Conservation (phyloP, 202 grass and related monocot genomes). For the Digitaria exilis region DNA sequence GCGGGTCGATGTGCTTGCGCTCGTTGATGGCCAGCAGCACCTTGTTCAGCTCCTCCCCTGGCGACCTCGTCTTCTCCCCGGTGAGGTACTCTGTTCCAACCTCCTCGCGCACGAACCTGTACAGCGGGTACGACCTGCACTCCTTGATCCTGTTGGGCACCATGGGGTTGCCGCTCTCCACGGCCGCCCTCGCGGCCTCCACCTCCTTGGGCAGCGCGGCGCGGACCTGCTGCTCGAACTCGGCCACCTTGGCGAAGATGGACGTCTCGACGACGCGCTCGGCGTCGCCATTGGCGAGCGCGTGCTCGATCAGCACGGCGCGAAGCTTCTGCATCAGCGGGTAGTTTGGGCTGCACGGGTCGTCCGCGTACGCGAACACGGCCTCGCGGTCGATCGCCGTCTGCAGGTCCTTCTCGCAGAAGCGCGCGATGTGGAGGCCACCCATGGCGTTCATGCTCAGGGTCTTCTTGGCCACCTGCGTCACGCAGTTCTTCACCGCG, state of each 20-base stretch:
- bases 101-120: slow-evolving; percentile 77
- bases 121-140: slow-evolving; percentile 82
- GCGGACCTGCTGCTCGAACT: slow-evolving; percentile 65
- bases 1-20: slow-evolving; percentile 75
- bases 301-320: slow-evolving; percentile 73
- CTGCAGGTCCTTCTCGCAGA: slow-evolving; percentile 79
- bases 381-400: slow-evolving; percentile 79
- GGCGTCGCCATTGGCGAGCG: slow-evolving; percentile 63
- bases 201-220: slow-evolving; percentile 69
- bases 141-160: slow-evolving; percentile 74
- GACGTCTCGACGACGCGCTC: slow-evolving; percentile 65
- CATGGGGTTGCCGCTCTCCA: slow-evolving; percentile 64
- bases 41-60: slow-evolving; percentile 85
- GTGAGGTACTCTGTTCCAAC: slow-evolving; percentile 67
- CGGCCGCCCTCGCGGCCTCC: slow-evolving; percentile 66
- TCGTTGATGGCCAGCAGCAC: slow-evolving; percentile 82
- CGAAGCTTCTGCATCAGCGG: slow-evolving; percentile 83
- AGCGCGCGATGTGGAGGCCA: slow-evolving; percentile 70
- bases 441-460: slow-evolving; percentile 62
- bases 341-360: slow-evolving; percentile 78
- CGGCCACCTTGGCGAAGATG: slow-evolving; percentile 77
- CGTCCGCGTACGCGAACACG: slow-evolving; percentile 81
- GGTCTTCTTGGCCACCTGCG: slow-evolving; percentile 71
- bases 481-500: slow-evolving; percentile 73
- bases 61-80: slow-evolving; percentile 80